Percentiles rank a stretch among this genome's conserved stretches.
Evolutionary conservation across 1,284 basidiomycete genomes (phyloP).

Genomic region (Pseudozyma hubeiensis): DNA sequence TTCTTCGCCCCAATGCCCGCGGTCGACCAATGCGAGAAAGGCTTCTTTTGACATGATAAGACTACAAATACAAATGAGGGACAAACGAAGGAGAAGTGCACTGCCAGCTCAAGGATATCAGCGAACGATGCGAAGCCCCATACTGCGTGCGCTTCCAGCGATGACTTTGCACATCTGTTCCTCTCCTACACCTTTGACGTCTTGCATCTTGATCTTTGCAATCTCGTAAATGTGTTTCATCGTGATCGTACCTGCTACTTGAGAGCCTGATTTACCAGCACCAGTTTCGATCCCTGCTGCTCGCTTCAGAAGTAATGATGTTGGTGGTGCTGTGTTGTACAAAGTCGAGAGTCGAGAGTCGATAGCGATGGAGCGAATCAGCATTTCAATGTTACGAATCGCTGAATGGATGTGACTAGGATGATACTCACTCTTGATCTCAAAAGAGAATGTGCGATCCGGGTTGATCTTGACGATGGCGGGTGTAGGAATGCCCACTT

Average conservation of each 20-base stretch:
- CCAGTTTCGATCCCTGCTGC: conserved; percentile 92
- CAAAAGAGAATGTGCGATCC: conserved; percentile 93
- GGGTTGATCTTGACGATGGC: conserved; percentile 92
- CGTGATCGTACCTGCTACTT: conserved; percentile 84
- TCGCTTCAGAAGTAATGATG: conserved; percentile 89
- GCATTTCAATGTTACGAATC: neutral
- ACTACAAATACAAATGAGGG: conserved; percentile 33
- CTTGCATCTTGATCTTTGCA: conserved; percentile 93
- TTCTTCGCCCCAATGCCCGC: too few species aligned
- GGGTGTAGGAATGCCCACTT: conserved; percentile 86
- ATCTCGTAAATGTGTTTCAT: conserved; percentile 99
- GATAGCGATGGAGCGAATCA: neutral
- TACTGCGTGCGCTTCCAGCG: conserved; percentile 54
- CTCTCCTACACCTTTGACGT: conserved; percentile 70
- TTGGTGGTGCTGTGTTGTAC: conserved; percentile 77
- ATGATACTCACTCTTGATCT: conserved; percentile 55
- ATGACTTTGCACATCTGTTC: conserved; percentile 64
- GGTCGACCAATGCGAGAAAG: neutral
- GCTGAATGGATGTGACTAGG: neutral
- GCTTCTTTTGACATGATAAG: conserved; percentile 1
- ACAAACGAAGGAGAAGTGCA: neutral
- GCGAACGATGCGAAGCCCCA: conserved; percentile 58
- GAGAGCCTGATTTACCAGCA: conserved; percentile 73
- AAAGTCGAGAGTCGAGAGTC: neutral
- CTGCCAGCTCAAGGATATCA: neutral